Base-by-base conservation (phyloP, 805 yeast genomes). In the Candida vaughaniae region DNA sequence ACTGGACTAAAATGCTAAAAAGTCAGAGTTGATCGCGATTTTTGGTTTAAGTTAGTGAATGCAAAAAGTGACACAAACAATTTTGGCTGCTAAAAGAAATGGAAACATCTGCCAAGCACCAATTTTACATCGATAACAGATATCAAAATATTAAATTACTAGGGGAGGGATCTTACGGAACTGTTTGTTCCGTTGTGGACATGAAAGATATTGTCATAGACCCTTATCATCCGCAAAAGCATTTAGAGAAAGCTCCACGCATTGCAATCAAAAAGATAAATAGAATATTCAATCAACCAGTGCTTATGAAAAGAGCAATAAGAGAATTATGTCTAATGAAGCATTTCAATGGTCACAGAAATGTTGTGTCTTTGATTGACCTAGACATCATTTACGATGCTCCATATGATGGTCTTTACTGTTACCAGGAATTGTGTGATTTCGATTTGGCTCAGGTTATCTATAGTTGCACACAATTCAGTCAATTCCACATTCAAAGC, bases 91-190 rank as follows among this genome's bases (percentile, higher is more conserved):
- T 22, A 35, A 12, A 27, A 35, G 29, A 15, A 16, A 15, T 20
- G 14, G 8, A n/a, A n/a, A n/a, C n/a, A n/a, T n/a, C n/a, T n/a
- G n/a, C n/a, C n/a, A n/a, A n/a, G n/a, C n/a, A n/a, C n/a, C n/a
- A n/a, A n/a, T 85, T 87, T 56, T 77, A 76, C 30, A 64, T 85
- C 35, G 82, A 83, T 43, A 56, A 71, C 1, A 62, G 85, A 25
- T 87, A 85, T 57, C 66, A 72, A 35, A 65, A 85, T 11, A 58
- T 70, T 17, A 66, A 69, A 25, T 66, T 81, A 2, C 66, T 88
- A 36, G 96, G 96, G 0, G 81, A 81, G 52, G 96, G 96, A 0
- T 82, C 95, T 0, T 88, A 88, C 55, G 96, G 96, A 1, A 77
- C 81, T 0, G 96, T 88, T 3, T 85, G 93, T 46, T 78, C 86